Evolutionary conservation across 805 yeast species (phyloP).

Genomic region (Priceomyces castillae): DNA sequence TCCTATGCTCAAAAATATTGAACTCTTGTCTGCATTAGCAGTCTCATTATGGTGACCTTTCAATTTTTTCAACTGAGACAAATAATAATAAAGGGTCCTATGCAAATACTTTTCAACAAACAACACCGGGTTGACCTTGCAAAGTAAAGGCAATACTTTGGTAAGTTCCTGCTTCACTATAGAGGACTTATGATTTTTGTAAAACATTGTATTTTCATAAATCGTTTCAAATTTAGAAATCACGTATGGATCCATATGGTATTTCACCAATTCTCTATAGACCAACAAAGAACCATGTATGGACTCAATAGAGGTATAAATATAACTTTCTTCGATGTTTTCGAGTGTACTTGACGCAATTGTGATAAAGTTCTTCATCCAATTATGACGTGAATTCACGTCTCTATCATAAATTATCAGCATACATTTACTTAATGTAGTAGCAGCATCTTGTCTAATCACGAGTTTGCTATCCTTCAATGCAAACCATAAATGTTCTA

Average conservation of each 20-base stretch:
- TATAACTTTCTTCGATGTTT: constrained; percentile 15
- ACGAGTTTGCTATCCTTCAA: constrained; percentile 72
- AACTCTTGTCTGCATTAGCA: constrained; percentile 59
- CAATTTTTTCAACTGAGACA: constrained; percentile 72
- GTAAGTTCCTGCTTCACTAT: constrained; percentile 84
- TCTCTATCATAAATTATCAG: constrained; percentile 80
- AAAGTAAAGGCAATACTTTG: constrained; percentile 75
- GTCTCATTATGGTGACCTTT: constrained; percentile 41
- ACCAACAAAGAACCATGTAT: constrained; percentile 87
- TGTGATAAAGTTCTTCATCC: constrained; percentile 70
- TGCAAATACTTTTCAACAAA: constrained; percentile 83
- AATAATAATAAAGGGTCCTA: constrained; percentile 69
- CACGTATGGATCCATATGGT: constrained; percentile 69
- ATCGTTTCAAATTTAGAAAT: constrained; percentile 70
- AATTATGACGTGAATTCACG: constrained; percentile 59
- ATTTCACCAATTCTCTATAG: constrained; percentile 69
- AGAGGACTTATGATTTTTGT: constrained; percentile 73
- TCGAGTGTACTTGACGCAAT: constrained; percentile 49
- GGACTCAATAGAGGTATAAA: constrained; percentile 48
- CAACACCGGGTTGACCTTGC: constrained; percentile 68
- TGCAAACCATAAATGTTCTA: constrained; percentile 85
- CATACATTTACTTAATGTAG: constrained; percentile 73
- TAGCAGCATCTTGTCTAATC: constrained; percentile 81
- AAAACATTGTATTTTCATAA: constrained; percentile 68
- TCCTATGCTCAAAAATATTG: constrained; percentile 79